phyloP scores from a whole-genome alignment of 2,329 filamentous ascomycete species.

The Stromatinia cepivora region DNA sequence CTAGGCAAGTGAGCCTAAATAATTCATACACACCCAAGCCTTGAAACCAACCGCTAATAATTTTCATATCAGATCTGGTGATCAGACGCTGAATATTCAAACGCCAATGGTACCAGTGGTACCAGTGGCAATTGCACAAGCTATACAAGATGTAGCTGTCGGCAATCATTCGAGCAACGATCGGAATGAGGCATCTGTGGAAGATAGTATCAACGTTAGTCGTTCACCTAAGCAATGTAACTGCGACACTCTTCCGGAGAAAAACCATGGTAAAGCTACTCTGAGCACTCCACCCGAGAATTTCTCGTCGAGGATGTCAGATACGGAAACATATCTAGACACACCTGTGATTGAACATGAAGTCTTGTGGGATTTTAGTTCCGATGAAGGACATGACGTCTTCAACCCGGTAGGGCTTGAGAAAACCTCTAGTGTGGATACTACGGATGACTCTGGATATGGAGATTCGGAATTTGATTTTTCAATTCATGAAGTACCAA shows the following conservation, averaged over 20 bases:
- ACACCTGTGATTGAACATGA: slow-evolving; percentile 1
- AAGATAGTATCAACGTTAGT: neutral
- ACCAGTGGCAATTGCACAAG: neutral
- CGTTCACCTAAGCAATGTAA: neutral
- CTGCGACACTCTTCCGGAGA: neutral
- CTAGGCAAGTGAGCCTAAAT: neutral
- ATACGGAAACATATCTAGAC: neutral
- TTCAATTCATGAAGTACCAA: slow-evolving; percentile 7
- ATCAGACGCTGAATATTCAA: neutral
- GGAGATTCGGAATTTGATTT: slow-evolving; percentile 1
- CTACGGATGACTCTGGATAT: neutral
- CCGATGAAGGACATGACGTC: neutral
- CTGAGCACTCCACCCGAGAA: neutral
- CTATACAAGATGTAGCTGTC: neutral
- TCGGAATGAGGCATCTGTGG: neutral
- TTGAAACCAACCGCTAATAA: neutral
- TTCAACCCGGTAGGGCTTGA: neutral
- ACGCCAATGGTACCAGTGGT: neutral
- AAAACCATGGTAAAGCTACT: neutral
- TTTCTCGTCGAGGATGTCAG: neutral
- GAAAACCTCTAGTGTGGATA: neutral
- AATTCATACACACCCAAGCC: neutral
- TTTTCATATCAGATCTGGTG: neutral
- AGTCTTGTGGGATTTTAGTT: slow-evolving; percentile 10
- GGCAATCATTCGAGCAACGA: neutral